phyloP scores from a whole-genome alignment of 1,139 yeast species.

The Yamadazyma taylorii region DNA sequence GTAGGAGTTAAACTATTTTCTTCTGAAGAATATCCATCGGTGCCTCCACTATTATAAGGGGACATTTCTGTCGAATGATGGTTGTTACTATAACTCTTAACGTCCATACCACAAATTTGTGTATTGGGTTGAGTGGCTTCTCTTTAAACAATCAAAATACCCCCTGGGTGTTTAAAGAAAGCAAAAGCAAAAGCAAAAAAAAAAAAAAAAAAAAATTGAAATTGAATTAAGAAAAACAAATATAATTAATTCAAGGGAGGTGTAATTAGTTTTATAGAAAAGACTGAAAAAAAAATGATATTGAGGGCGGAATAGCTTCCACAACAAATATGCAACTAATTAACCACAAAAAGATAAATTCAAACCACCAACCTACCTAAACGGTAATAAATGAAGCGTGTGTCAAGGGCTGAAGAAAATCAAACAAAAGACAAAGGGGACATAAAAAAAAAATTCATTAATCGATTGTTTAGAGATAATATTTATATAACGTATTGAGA shows the following conservation, averaged over 20 bases:
- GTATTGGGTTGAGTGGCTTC: no score
- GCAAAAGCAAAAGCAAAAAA: background rate
- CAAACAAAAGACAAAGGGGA: no score
- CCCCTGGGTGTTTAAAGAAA: background rate
- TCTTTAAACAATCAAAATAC: no score
- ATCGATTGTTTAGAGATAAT: no score
- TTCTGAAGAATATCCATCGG: conserved; percentile 9
- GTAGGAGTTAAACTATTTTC: conserved; percentile 11
- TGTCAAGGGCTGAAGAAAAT: no score
- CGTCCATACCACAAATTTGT: conserved; percentile 9
- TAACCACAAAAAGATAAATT: no score
- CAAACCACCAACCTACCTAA: no score
- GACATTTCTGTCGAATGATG: conserved; percentile 9
- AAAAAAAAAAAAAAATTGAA: background rate
- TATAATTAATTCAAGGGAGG: no score
- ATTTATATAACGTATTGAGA: no score
- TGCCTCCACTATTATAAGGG: conserved; percentile 10
- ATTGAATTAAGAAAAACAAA: no score
- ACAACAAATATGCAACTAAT: background rate
- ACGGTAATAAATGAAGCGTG: no score
- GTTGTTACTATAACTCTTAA: conserved; percentile 4
- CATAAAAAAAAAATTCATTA: no score
- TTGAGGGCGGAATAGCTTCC: background rate
- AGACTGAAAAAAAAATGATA: background rate
- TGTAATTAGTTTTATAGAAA: background rate